A percentile compares a stretch with the other conserved stretches of the same genome.
These are phyloP conservation scores for Phytophthora uliginosa DNA, from an alignment of 352 stramenopile species.

Conservation along the genomic window DNA sequence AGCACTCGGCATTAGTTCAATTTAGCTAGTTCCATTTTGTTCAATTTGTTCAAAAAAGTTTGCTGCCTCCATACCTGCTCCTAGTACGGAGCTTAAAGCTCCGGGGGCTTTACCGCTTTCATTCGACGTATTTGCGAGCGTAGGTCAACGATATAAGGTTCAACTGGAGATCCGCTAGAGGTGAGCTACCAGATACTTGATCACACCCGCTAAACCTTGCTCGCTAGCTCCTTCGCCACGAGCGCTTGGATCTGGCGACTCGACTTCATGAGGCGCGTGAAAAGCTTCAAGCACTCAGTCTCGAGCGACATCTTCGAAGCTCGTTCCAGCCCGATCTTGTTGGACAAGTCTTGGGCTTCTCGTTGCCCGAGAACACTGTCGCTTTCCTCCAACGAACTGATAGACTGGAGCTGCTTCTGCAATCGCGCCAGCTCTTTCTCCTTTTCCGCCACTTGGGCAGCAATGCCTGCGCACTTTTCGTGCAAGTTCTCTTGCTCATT, in stretches of 20 bases:
- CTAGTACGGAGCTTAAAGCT: no score
- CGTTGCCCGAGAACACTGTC: conserved; percentile 1
- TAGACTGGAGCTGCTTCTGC: conserved; percentile 23
- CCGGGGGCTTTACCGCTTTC: no score
- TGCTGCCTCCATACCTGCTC: neutral
- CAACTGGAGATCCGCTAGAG: no score
- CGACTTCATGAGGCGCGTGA: conserved; percentile 42
- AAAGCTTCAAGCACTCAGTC: conserved; percentile 25
- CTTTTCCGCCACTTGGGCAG: conserved; percentile 25
- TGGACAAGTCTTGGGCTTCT: conserved; percentile 23
- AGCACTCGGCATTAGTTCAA: neutral
- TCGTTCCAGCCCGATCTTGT: conserved; percentile 29
- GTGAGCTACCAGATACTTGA: neutral
- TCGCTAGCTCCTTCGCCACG: conserved; percentile 12
- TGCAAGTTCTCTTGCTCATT: conserved; percentile 19
- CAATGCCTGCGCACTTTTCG: conserved; percentile 29
- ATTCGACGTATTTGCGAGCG: no score
- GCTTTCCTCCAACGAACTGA: conserved; percentile 19
- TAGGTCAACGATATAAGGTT: no score
- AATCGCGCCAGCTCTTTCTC: conserved; percentile 24
- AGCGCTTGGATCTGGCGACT: conserved; percentile 29
- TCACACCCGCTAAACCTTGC: neutral
- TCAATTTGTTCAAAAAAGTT: neutral
- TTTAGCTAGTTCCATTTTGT: conserved; percentile 1
- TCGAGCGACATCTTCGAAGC: conserved; percentile 33